phyloP scores from a whole-genome alignment of 2,329 filamentous ascomycete species.

The Nemania abortiva region DNA sequence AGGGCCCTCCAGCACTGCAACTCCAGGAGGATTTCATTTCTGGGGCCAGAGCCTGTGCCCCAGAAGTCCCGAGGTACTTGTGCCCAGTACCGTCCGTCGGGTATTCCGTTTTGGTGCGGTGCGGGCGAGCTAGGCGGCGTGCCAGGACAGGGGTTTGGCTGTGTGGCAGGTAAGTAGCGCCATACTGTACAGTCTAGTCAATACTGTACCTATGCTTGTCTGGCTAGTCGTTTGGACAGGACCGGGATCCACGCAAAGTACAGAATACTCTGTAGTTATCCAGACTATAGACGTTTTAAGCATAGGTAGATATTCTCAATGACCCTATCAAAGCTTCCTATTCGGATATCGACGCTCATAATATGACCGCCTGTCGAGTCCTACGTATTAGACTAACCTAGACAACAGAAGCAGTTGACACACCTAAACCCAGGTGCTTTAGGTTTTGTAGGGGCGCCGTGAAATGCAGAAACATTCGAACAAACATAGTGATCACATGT shows the following conservation, averaged over 20 bases:
- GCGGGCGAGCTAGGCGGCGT: conserved; percentile 22
- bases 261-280: background rate
- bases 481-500: background rate
- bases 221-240: background rate
- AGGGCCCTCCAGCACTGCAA: conserved; percentile 18
- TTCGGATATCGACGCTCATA: no score
- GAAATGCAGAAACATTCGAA: no score
- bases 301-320: background rate
- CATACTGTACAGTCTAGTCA: background rate
- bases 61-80: conserved; percentile 35
- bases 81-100: conserved; percentile 37
- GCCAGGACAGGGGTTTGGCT: background rate
- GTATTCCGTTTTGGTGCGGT: conserved; percentile 37
- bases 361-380: no score
- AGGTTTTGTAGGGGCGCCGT: no score
- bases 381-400: no score
- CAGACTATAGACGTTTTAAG: background rate
- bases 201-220: background rate
- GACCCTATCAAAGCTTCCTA: background rate
- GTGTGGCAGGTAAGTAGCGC: conserved; percentile 19
- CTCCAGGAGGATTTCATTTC: conserved; percentile 31
- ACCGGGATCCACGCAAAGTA: background rate
- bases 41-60: conserved; percentile 36
- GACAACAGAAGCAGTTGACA: no score
- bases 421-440: no score